Conservation (phyloP, 2,329 filamentous ascomycete species). For the Cladophialophora chaetospira region DNA sequence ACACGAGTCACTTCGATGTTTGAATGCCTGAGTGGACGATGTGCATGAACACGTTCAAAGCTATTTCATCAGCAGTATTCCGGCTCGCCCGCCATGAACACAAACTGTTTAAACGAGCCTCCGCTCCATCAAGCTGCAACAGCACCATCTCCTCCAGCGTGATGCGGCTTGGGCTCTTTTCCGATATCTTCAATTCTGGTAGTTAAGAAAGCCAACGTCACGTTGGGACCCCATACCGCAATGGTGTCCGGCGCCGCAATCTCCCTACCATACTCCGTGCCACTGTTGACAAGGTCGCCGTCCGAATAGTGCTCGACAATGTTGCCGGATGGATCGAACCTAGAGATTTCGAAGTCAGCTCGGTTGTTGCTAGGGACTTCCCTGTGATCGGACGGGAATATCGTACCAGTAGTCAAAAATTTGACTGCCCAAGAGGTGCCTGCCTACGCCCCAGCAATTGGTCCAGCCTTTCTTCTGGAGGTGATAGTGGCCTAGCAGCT, state of each 20-base stretch:
- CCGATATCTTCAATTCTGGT: background rate
- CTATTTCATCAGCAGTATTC: too few species aligned
- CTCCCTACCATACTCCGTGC: constrained; percentile 35
- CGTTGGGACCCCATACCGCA: constrained; percentile 38
- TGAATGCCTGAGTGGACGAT: too few species aligned
- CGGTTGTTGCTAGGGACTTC: too few species aligned
- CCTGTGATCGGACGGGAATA: background rate
- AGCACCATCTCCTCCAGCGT: too few species aligned
- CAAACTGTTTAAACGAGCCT: too few species aligned
- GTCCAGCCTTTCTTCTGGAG: constrained; percentile 62
- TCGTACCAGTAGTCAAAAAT: constrained; percentile 70
- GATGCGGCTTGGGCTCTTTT: too few species aligned
- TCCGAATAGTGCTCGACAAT: background rate
- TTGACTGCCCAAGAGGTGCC: constrained; percentile 69
- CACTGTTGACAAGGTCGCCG: constrained; percentile 11
- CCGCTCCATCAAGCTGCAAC: too few species aligned
- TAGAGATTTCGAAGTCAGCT: too few species aligned
- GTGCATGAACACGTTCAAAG: too few species aligned
- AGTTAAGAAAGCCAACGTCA: constrained; percentile 1
- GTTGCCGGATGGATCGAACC: constrained; percentile 65
- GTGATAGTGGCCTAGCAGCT: constrained; percentile 70
- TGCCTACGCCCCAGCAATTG: constrained; percentile 69
- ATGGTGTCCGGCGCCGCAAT: constrained; percentile 35
- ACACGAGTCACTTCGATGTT: too few species aligned
- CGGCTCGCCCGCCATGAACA: too few species aligned